Evolutionary conservation across 2,329 filamentous ascomycete genomes (phyloP).

Genomic region (Botrytis tulipae): DNA sequence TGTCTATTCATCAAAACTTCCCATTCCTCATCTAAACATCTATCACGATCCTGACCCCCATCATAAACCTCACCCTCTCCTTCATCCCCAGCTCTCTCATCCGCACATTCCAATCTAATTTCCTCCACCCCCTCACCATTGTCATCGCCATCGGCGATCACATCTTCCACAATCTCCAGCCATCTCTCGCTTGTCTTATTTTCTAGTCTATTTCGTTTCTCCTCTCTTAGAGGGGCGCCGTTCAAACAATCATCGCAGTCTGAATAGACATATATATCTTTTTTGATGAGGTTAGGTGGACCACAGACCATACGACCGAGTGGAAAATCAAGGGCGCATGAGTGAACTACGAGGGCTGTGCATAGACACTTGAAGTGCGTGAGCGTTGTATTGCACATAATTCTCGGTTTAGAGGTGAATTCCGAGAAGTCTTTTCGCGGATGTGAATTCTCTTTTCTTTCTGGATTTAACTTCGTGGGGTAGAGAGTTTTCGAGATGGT

Average conservation of each 20-base stretch:
- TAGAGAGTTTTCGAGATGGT: background rate
- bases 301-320: background rate
- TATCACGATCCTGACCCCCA: background rate
- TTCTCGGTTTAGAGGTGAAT: background rate
- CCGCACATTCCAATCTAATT: background rate
- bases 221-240: background rate
- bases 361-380: slow-evolving; percentile 2
- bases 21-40: background rate
- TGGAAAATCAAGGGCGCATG: background rate
- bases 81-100: background rate
- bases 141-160: background rate
- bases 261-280: slow-evolving; percentile 1
- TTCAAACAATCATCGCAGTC: background rate
- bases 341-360: background rate
- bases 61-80: background rate
- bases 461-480: background rate
- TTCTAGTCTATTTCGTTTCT: background rate
- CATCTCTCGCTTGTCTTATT: background rate
- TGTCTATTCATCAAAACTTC: background rate
- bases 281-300: background rate
- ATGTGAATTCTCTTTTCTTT: background rate
- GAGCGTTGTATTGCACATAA: slow-evolving; percentile 11
- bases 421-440: background rate
- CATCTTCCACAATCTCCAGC: background rate
- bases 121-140: background rate